phyloP scores from a whole-genome alignment of 2,329 filamentous ascomycete species.

The Acrodontium crateriforme region DNA sequence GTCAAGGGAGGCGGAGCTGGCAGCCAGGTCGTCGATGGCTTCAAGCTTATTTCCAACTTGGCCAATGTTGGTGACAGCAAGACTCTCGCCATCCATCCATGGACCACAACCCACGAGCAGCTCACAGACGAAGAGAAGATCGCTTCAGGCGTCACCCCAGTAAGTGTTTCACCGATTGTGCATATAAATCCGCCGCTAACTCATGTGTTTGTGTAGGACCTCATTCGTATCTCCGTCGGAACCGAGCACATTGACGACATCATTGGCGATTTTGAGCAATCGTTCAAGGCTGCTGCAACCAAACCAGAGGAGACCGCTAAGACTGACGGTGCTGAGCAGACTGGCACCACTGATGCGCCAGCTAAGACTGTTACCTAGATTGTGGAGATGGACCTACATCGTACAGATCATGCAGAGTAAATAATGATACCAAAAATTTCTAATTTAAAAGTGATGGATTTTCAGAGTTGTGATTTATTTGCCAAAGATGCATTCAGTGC shows the following conservation, averaged over 20 bases:
- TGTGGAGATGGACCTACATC: too few relatives aligned
- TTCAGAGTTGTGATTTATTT: too few relatives aligned
- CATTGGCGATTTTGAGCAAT: conserved; percentile 87
- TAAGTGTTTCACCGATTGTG: conserved; percentile 4
- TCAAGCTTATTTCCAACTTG: conserved; percentile 90
- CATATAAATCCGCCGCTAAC: too few relatives aligned
- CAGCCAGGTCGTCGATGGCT: conserved; percentile 77
- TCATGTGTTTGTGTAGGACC: conserved; percentile 55
- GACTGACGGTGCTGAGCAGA: conserved; percentile 12
- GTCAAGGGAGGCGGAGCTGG: conserved; percentile 83
- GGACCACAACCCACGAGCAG: conserved; percentile 92
- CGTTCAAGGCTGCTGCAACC: conserved; percentile 49
- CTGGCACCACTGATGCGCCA: conserved; percentile 12
- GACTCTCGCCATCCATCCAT: conserved; percentile 87
- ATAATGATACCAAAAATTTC: too few relatives aligned
- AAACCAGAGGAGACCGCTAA: conserved; percentile 23
- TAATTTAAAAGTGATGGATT: too few relatives aligned
- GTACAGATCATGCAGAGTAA: too few relatives aligned
- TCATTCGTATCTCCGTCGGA: conserved; percentile 89
- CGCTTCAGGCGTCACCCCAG: conserved; percentile 60
- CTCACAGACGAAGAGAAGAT: conserved; percentile 67
- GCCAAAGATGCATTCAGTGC: too few relatives aligned
- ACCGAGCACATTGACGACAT: conserved; percentile 97
- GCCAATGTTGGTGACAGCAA: conserved; percentile 95
- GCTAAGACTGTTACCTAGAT: conserved; percentile 12